Evolutionary conservation across 371 early-diverging fungal genomes (phyloP), one percentile per base, ranked within the genome.

Genomic region (Quaeritorhiza haematococci): DNA sequence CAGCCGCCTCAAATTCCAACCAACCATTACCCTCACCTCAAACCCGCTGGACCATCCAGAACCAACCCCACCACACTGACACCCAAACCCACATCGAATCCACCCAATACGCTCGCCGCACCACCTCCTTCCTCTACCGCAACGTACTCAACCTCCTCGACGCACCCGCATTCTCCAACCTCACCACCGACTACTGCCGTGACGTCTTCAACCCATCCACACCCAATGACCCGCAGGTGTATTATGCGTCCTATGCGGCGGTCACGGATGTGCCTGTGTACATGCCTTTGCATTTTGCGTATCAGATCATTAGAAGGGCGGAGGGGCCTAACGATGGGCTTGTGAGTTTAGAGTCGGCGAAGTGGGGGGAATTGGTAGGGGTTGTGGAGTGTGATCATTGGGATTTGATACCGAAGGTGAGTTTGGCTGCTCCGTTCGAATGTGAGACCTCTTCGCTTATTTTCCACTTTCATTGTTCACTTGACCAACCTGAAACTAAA

Each of bases 321-420:
- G 94, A 93, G 64, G 96, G 94, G 8, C 78, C 80, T 0, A 95
- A 95, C 64, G 96, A 95, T 67, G 96, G 96, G n/a, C 67, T 95
- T 34, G 96, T 95, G 3, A 82, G 84, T 21, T 58, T 90, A 8
- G 62, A 78, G 13, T 84, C 84, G 55, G 92, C 94, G 3, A 76
- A 75, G 60, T 95, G 93, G 93, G 96, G 96, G 19, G 71, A 82
- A 49, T 90, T 91, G 58, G 62, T 91, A 29, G 87, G 86, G 35
- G 86, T 88, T 10, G 76, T 92, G 23, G 72, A 84, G 34, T 85
- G 87, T 23, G 87, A 90, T 59, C 93, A 94, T 65, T 94, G 88
- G 84, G 90, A 87, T 64, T 75, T 94, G 43, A 86, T 59, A 58
- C 75, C 72, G 10, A 58, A 61, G 42, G 19, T 68, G 35, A n/a